Evolutionary conservation across 192 early-diverging fungal species (phyloP).

Genomic region (Phycomyces nitens): DNA sequence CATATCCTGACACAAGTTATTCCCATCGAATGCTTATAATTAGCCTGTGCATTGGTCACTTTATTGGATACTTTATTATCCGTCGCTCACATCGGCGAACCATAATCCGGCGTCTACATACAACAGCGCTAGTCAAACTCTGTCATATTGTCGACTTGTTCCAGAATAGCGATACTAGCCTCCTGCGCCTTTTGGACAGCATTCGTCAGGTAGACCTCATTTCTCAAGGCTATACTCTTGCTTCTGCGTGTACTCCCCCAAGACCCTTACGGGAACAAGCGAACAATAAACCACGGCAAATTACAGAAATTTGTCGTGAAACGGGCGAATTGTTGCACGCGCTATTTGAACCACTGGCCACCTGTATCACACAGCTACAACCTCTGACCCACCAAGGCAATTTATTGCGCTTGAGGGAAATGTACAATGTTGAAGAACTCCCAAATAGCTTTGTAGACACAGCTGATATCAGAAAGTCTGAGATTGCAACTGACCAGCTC

Average conservation of each 20-base stretch:
- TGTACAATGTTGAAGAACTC: conserved; percentile 41
- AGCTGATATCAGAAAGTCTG: background rate
- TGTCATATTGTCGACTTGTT: conserved; percentile 39
- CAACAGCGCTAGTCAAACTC: conserved; percentile 37
- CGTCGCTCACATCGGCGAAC: background rate
- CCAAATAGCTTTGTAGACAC: conserved; percentile 1
- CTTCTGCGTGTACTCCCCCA: conserved; percentile 45
- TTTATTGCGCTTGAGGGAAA: conserved; percentile 42
- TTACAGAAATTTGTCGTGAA: conserved; percentile 36
- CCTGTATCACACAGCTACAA: background rate
- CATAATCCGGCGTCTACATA: conserved; percentile 38
- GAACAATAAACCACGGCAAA: conserved; percentile 25
- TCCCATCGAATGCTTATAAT: background rate
- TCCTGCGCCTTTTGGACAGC: conserved; percentile 44
- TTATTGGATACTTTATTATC: background rate
- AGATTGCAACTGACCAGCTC: conserved; percentile 1
- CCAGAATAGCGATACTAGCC: conserved; percentile 40
- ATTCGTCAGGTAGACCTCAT: conserved; percentile 54
- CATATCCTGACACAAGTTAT: background rate
- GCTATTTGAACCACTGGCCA: conserved; percentile 1
- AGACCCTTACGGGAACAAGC: conserved; percentile 41
- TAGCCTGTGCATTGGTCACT: background rate
- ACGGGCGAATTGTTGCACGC: conserved; percentile 29
- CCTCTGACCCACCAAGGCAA: conserved; percentile 41
- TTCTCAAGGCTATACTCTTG: conserved; percentile 49